Evolutionary conservation across 495 filamentous ascomycete species (phyloP).

Genomic region (Evansstolkia leycettana): DNA sequence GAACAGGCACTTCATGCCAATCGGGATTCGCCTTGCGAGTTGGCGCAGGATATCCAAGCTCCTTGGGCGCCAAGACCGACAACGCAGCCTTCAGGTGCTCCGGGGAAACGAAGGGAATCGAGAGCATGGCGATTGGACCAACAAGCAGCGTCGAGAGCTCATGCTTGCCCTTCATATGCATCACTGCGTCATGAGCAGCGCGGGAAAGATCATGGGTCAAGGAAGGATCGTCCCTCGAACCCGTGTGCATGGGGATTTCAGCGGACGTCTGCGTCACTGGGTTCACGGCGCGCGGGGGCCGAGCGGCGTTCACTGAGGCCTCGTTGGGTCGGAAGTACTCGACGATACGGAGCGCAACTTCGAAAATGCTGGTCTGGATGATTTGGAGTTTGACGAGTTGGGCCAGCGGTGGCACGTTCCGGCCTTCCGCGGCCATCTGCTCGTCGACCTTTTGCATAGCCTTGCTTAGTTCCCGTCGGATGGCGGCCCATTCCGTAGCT

Average conservation of each 20-base stretch:
- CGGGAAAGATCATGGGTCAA: slow-evolving; percentile 67
- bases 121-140: slow-evolving; percentile 67
- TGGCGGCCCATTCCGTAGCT: slow-evolving; percentile 72
- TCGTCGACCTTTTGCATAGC: slow-evolving; percentile 60
- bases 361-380: slow-evolving; percentile 80
- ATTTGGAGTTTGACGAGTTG: slow-evolving; percentile 62
- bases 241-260: slow-evolving; percentile 17
- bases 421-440: slow-evolving; percentile 33
- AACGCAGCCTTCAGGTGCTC: slow-evolving; percentile 68
- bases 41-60: slow-evolving; percentile 63
- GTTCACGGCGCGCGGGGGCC: slow-evolving; percentile 26
- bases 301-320: slow-evolving; percentile 14
- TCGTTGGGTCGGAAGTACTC: slow-evolving; percentile 66
- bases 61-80: slow-evolving; percentile 58
- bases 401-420: slow-evolving; percentile 29
- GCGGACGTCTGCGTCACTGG: slow-evolving; percentile 31
- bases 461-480: slow-evolving; percentile 65
- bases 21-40: slow-evolving; percentile 60
- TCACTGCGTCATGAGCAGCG: slow-evolving; percentile 49
- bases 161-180: slow-evolving; percentile 38
- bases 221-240: slow-evolving; percentile 31
- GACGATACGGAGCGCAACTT: slow-evolving; percentile 66
- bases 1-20: slow-evolving; percentile 64
- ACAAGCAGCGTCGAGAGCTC: slow-evolving; percentile 65
- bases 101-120: slow-evolving; percentile 74